Conservation (phyloP, 768 basidiomycete species). For the Hygrocybe punicea region DNA sequence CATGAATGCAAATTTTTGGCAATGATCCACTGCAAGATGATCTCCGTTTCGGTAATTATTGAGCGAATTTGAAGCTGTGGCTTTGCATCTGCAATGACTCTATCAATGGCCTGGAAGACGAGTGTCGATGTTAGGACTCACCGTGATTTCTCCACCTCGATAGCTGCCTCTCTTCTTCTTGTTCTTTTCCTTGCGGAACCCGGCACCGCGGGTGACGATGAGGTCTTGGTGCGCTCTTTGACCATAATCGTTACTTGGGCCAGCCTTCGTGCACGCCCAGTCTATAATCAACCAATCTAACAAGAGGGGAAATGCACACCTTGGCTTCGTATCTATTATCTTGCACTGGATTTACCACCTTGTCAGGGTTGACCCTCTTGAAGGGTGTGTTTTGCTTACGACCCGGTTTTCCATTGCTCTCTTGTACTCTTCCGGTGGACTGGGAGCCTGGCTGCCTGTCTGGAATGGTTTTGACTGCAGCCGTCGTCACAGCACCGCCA, state of each 20-base stretch:
- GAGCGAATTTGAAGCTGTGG: slow-evolving; percentile 80
- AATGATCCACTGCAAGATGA: neutral
- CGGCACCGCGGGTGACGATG: slow-evolving; percentile 88
- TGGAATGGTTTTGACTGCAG: slow-evolving; percentile 30
- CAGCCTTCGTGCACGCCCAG: slow-evolving; percentile 44
- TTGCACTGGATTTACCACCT: slow-evolving; percentile 41
- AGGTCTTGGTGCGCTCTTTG: slow-evolving; percentile 80
- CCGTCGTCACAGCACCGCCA: slow-evolving; percentile 49
- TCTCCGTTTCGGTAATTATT: neutral
- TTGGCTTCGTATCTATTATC: slow-evolving; percentile 82
- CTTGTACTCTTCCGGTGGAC: slow-evolving; percentile 14
- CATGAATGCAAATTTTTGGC: too few relatives aligned
- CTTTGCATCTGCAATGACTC: slow-evolving; percentile 56
- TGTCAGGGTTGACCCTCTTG: slow-evolving; percentile 69
- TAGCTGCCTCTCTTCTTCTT: slow-evolving; percentile 98
- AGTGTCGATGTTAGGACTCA: slow-evolving; percentile 35
- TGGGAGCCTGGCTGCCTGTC: too few relatives aligned
- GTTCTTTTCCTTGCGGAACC: slow-evolving; percentile 98
- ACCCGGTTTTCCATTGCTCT: slow-evolving; percentile 30
- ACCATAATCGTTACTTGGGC: slow-evolving; percentile 77
- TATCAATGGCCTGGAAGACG: neutral
- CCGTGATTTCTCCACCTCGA: slow-evolving; percentile 92
- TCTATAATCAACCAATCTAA: neutral
- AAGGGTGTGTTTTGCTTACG: slow-evolving; percentile 65
- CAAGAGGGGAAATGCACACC: slow-evolving; percentile 42